phyloP scores from a whole-genome alignment of 257 asterid genomes.

The Solanum paucissectum region DNA sequence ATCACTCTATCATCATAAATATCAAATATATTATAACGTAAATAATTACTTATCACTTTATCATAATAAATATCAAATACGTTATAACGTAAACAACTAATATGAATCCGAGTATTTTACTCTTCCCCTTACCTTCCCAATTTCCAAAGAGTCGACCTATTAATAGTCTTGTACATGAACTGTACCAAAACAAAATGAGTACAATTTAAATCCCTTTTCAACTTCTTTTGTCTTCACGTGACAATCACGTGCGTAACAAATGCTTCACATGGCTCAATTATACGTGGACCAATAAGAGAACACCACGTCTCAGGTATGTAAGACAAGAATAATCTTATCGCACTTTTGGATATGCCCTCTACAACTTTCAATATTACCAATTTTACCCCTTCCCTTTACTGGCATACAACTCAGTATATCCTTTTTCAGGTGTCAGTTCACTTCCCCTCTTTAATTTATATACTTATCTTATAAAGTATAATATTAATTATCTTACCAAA shows the following conservation, averaged over 20 bases:
- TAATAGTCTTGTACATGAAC: background rate
- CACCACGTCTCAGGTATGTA: too few species aligned
- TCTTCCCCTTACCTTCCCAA: background rate
- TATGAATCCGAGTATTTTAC: background rate
- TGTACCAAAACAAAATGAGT: background rate
- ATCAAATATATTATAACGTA: too few species aligned
- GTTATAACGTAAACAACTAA: background rate
- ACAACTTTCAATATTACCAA: background rate
- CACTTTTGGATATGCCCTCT: background rate
- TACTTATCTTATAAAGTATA: background rate
- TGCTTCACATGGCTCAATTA: background rate
- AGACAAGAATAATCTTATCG: background rate
- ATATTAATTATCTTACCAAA: too few species aligned
- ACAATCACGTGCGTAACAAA: background rate
- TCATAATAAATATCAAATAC: too few species aligned
- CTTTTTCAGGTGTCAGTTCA: background rate
- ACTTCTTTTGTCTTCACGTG: background rate
- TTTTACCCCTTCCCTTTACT: background rate
- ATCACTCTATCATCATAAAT: too few species aligned
- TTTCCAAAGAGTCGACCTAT: background rate
- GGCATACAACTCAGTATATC: background rate
- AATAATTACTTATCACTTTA: too few species aligned
- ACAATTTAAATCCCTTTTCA: background rate
- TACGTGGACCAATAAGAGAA: background rate
- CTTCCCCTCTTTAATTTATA: background rate